phyloP scores from a whole-genome alignment of 179 eudicot species.

The Gypsophila paniculata region DNA sequence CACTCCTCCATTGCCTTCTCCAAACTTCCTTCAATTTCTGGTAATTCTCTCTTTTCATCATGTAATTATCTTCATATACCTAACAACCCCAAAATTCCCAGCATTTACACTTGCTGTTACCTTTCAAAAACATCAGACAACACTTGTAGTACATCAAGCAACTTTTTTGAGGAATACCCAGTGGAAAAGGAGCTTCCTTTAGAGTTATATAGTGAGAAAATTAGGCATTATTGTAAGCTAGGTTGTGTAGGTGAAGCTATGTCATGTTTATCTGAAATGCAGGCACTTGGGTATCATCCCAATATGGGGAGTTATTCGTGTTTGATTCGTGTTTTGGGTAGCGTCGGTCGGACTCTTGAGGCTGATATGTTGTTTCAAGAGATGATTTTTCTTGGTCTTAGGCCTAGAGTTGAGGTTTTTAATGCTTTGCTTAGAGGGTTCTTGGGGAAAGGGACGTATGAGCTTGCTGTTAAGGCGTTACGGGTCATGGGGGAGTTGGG shows the following conservation, averaged over 20 bases:
- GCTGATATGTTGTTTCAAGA: conserved; percentile 77
- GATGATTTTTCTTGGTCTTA: conserved; percentile 50
- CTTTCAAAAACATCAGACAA: conserved; percentile 18
- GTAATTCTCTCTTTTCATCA: conserved; percentile 22
- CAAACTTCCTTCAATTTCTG: conserved; percentile 14
- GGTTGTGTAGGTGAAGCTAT: conserved; percentile 60
- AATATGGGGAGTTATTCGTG: conserved; percentile 44
- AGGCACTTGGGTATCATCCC: conserved; percentile 54
- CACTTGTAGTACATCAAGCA: conserved; percentile 6
- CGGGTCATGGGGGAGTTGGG: conserved; percentile 45
- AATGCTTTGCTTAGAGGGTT: conserved; percentile 66
- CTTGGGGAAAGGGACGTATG: conserved; percentile 62
- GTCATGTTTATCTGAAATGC: conserved; percentile 58
- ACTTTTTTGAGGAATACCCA: conserved; percentile 26
- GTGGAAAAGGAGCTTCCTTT: conserved; percentile 49
- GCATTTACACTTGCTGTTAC: conserved; percentile 15
- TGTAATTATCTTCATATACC: conserved; percentile 10
- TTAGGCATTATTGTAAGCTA: conserved; percentile 41
- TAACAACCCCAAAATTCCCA: background rate
- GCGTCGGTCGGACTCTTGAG: conserved; percentile 69
- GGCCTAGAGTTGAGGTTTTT: conserved; percentile 44
- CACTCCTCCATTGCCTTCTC: conserved; percentile 3
- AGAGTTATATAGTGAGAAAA: conserved; percentile 42
- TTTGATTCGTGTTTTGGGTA: conserved; percentile 55
- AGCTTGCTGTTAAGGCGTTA: conserved; percentile 43